Evolutionary conservation across 1,284 basidiomycete species (phyloP), one percentile per base, ranked within the genome.

Genomic region (Sphaerobolus stellatus): DNA sequence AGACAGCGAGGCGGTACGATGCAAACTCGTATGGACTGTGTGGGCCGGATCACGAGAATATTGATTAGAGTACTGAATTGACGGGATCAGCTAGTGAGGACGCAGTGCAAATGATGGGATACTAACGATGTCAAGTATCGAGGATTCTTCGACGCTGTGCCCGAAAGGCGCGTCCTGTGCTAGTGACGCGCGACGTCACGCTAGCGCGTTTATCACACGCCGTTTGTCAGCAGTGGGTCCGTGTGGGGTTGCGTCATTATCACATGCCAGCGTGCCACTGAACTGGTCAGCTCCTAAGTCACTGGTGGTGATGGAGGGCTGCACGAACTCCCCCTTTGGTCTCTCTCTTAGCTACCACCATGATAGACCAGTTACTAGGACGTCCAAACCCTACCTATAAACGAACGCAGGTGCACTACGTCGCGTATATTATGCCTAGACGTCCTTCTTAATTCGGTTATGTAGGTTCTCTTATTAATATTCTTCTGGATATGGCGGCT

Each of bases 401-500:
- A 63, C 80, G 92, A 30, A 74, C 82, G 7, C 90, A 93, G 73
- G 85, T 85, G 56, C 34, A 69, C 62, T 14, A 5, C 40, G 6
- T 24, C 9, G 30, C 25, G 13, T 27, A 11, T 22, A 51, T 8
- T 6, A 9, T n/a, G n/a, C 22, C 20, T 24, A 41, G 25, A 49
- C n/a, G 41, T 16, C 47, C 30, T 48, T 43, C 24, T n/a, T n/a
- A n/a, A n/a, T n/a, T n/a, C 20, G 48, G 22, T 47, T 49, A 31
- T 27, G 28, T 62, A 92, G 88, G 87, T 92, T 58, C 86, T 93
- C 67, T 78, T 96, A 44, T 89, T 96, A 62, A 80, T 97, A 58
- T 67, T 92, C 68, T 96, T 98, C 73, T 97, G 94, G 91, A 63
- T 88, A 52, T 93, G 88, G 83, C 74, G 89, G 30, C 83, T 98